phyloP scores from a whole-genome alignment of 176 grass and related monocot genomes.

The Echinochloa phyllopogon region DNA sequence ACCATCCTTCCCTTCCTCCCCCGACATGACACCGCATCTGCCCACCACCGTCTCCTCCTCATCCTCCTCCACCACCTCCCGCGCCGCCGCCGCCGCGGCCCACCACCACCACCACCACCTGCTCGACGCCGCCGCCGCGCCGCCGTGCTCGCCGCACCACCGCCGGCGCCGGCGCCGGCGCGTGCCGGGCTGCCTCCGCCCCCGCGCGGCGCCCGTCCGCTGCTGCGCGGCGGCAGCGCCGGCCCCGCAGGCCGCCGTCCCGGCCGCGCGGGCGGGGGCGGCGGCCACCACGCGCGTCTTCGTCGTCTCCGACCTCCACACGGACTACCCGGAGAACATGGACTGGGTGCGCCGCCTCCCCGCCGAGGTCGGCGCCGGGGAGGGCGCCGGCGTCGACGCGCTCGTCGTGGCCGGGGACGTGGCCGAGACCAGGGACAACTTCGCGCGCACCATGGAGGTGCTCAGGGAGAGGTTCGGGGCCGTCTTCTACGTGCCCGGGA shows the following conservation, averaged over 20 bases:
- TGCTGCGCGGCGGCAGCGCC: constrained; percentile 39
- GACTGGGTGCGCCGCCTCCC: constrained; percentile 83
- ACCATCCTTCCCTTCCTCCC: background rate
- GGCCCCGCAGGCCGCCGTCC: constrained; percentile 11
- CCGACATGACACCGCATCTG: constrained; percentile 63
- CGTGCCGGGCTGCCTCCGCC: background rate
- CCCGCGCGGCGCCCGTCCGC: constrained; percentile 7
- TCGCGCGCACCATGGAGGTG: constrained; percentile 70
- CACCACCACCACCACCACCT: constrained; percentile 38
- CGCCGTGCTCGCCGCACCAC: constrained; percentile 34
- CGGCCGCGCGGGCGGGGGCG: background rate
- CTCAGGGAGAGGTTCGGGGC: constrained; percentile 66
- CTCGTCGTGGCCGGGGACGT: constrained; percentile 92
- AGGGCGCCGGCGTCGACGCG: constrained; percentile 40
- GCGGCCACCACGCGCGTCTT: constrained; percentile 59
- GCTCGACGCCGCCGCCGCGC: constrained; percentile 17
- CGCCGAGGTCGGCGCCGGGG: constrained; percentile 11
- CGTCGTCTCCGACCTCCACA: constrained; percentile 93
- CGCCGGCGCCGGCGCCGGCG: constrained; percentile 28
- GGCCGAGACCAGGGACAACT: constrained; percentile 75
- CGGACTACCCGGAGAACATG: constrained; percentile 94
- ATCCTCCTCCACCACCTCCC: background rate
- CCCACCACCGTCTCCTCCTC: constrained; percentile 23
- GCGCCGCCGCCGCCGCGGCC: constrained; percentile 1
- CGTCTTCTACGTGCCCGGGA: constrained; percentile 89